Evolutionary conservation across 2,329 filamentous ascomycete genomes (phyloP), one percentile per base, ranked within the genome.

Genomic region (Trichophyton simii): DNA sequence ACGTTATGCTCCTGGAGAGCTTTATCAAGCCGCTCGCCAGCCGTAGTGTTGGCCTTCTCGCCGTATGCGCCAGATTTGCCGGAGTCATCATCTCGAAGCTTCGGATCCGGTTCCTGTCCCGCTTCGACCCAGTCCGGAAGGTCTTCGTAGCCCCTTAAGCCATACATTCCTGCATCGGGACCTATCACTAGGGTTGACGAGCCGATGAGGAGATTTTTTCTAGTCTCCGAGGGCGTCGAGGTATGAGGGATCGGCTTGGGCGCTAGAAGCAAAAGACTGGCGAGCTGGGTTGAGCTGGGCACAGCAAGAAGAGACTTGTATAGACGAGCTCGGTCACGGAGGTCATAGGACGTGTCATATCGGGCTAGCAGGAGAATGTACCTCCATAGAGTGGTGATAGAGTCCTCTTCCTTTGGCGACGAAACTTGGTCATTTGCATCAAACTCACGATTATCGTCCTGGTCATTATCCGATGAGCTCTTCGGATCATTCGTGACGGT

Each of bases 331-430:
- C 94, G 87, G 71, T 97, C 94, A 65, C 94, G 89, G 2, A 99
- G 83, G 70, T 97, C 91, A 73, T 95, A 99, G 0, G 91, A 96
- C 0, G 87, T 89, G 68, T 97, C 94, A 73, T 97, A 99, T 63
- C 94, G 85, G 36, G 89, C 89, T 0, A 99, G 83, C 0, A 92
- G 82, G 31, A 95, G 80, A 22, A 89, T 83, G 68, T 99, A 95
- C 34, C 87, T 83, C 86, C 91, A 99, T 1, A 99, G 78, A 2
- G 85, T 80, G 34, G 84, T 83, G 59, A 95, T 86, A 0, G 87
- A 83, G 67, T 96, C 79, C 42, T 76, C 71, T 22, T 66, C 62
- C 42, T 67, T 64, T 25, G 66, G 69, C 55, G 72, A 68, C 54
- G 54, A 65, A 25, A 38, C 61, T 60, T 55, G 63, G 60, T 28